A percentile compares a stretch with the other conserved stretches of the same genome.
phyloP scores from a whole-genome alignment of 345 rosid genomes.

The Physaria fendleri region DNA sequence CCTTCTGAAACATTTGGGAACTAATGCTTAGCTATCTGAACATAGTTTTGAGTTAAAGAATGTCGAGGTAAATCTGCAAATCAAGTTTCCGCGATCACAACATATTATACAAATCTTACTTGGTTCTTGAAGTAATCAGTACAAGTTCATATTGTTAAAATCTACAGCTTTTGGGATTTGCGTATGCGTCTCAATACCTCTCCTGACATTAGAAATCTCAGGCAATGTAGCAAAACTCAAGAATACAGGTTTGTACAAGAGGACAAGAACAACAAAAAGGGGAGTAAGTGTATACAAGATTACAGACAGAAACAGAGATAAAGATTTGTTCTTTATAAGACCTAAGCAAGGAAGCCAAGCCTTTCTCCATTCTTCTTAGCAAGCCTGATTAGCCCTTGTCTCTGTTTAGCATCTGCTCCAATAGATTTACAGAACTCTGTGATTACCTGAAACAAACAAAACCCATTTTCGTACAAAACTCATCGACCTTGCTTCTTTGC shows the following conservation, averaged over 20 bases:
- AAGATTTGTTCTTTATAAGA: neutral
- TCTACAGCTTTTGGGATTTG: slow-evolving; percentile 85
- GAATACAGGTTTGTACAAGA: slow-evolving; percentile 12
- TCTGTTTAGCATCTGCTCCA: slow-evolving; percentile 93
- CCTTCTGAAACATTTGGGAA: slow-evolving; percentile 81
- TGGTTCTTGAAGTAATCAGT: neutral
- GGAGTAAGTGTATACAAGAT: slow-evolving; percentile 6
- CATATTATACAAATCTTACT: neutral
- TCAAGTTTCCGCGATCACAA: neutral
- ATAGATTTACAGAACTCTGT: slow-evolving; percentile 86
- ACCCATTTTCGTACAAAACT: neutral
- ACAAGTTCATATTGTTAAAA: slow-evolving; percentile 1
- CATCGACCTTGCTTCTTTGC: neutral
- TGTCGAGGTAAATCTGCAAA: slow-evolving; percentile 94
- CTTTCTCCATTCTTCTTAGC: slow-evolving; percentile 98
- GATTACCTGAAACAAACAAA: slow-evolving; percentile 51
- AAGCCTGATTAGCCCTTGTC: slow-evolving; percentile 90
- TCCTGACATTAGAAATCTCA: neutral
- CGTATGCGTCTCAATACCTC: slow-evolving; percentile 46
- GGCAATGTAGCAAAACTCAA: neutral
- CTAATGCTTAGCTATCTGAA: slow-evolving; percentile 65
- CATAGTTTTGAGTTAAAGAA: slow-evolving; percentile 70
- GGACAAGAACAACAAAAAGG: slow-evolving; percentile 8
- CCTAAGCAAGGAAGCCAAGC: slow-evolving; percentile 88
- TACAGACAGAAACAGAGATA: neutral